phyloP scores from a whole-genome alignment of 176 grass and related monocot species.

The Bolboschoenus planiculmis region DNA sequence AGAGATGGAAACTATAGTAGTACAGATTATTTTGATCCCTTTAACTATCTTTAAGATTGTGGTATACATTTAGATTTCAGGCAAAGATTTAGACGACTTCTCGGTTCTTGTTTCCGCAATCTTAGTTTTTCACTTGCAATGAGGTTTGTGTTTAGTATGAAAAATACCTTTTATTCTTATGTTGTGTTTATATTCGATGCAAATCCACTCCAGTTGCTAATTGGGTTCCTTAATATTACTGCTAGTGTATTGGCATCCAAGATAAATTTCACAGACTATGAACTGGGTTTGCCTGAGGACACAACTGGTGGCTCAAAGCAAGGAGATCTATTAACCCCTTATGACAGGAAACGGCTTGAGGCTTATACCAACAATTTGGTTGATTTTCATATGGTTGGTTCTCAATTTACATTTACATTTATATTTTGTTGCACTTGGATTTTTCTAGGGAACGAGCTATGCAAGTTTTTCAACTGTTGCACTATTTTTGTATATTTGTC shows the following conservation, averaged over 20 bases:
- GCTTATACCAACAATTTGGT: constrained; percentile 91
- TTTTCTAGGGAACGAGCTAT: neutral
- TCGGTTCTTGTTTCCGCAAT: constrained; percentile 58
- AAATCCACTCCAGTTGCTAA: neutral
- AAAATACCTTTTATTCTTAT: neutral
- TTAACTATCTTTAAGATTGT: constrained; percentile 21
- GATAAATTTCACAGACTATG: constrained; percentile 59
- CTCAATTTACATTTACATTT: neutral
- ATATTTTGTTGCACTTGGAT: neutral
- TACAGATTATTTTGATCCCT: neutral
- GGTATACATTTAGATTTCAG: constrained; percentile 64
- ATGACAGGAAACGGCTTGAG: constrained; percentile 92
- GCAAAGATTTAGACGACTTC: constrained; percentile 71
- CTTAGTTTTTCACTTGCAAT: constrained; percentile 80
- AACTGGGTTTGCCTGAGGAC: constrained; percentile 22
- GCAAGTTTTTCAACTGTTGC: neutral
- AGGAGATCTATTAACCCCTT: constrained; percentile 50
- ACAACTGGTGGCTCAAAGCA: constrained; percentile 27
- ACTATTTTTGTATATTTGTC: constrained; percentile 2
- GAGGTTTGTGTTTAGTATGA: constrained; percentile 43
- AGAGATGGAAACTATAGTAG: neutral
- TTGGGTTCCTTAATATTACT: constrained; percentile 6
- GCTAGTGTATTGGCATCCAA: constrained; percentile 74
- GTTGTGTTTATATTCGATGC: neutral
- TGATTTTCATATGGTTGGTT: constrained; percentile 90